Evolutionary conservation across 352 stramenopile genomes (phyloP).

Genomic region (Lagenidium sp.): DNA sequence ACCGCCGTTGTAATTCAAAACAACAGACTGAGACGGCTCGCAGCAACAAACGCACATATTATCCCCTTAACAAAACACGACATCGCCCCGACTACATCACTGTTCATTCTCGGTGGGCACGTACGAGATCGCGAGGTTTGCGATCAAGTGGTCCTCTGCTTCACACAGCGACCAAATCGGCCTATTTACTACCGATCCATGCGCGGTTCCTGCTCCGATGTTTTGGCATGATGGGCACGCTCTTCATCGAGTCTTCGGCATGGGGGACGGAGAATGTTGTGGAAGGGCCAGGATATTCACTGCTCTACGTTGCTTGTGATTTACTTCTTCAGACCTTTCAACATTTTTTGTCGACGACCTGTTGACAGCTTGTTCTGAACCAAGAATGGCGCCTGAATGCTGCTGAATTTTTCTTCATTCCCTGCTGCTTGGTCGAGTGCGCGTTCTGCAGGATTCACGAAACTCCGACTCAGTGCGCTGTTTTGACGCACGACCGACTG

Average conservation of each 20-base stretch:
- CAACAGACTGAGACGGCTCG: no score
- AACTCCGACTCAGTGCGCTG: constrained; percentile 63
- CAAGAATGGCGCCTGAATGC: constrained; percentile 80
- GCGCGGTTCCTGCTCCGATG: no score
- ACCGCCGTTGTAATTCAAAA: constrained; percentile 1
- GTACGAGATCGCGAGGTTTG: no score
- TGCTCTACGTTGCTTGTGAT: neutral
- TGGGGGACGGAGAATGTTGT: neutral
- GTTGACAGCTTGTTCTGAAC: constrained; percentile 83
- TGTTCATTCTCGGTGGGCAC: no score
- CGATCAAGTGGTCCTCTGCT: no score
- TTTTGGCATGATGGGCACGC: no score
- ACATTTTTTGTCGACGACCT: constrained; percentile 79
- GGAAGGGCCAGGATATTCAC: neutral
- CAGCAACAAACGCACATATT: no score
- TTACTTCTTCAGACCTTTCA: constrained; percentile 87
- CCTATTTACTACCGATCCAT: no score
- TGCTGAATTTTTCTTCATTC: constrained; percentile 82
- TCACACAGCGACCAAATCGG: no score
- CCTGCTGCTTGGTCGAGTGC: constrained; percentile 25
- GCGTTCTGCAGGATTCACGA: constrained; percentile 12
- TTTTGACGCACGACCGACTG: constrained; percentile 19
- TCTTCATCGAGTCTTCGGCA: no score
- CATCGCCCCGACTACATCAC: no score
- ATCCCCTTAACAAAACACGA: no score